Base-by-base conservation (phyloP, 2,329 filamentous ascomycete genomes). In the Aspergillus pseudoviridinutans region DNA sequence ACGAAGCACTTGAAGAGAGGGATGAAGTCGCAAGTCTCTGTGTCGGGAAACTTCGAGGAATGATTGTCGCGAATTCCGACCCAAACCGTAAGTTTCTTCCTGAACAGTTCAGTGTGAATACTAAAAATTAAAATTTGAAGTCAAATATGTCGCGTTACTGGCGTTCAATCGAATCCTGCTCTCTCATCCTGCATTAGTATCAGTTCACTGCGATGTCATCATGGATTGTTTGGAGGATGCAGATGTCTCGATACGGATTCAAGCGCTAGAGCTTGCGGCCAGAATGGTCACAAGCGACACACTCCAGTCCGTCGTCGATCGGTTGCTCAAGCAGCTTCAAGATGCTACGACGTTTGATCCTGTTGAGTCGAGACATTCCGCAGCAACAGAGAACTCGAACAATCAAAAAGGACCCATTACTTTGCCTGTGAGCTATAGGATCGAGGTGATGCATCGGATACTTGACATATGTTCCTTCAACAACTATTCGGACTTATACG, bases 81-180 rank as follows among this genome's bases (percentile, higher is more conserved):
- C 90, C 93, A 8, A 99, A 99, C 72, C 79, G 91, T 94, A 76
- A 83, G 89, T 81, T 38, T 49, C 50, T 38, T 29, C 12, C 7
- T 35, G 4, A 9, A 41, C 3, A n/a, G 5, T 24, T 24, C 7
- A 49, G 14, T 29, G 8, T 17, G 49, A 25, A 42, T 32, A 22
- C 50, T 52, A 20, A 59, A 28, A 50, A n/a, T n/a, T n/a, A 50
- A 56, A 49, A 63, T 60, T 24, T 38, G 38, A 54, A 94, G 91
- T 99, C 65, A 97, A 96, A 88, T 99, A 97, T 68, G 94, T 99
- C 66, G 93, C 94, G 1, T 79, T 99, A 52, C 82, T 99, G 59
- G 93, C 94, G 1, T 96, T 99, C 76, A 96, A 96, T 72, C 93
- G 92, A 71, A 96, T 99, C 66, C 93, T 96, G 29, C 75, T 84